Percentiles rank a stretch among this genome's conserved stretches.
Evolutionary conservation across 2,329 filamentous ascomycete genomes (phyloP).

Genomic region (Onygena corvina): DNA sequence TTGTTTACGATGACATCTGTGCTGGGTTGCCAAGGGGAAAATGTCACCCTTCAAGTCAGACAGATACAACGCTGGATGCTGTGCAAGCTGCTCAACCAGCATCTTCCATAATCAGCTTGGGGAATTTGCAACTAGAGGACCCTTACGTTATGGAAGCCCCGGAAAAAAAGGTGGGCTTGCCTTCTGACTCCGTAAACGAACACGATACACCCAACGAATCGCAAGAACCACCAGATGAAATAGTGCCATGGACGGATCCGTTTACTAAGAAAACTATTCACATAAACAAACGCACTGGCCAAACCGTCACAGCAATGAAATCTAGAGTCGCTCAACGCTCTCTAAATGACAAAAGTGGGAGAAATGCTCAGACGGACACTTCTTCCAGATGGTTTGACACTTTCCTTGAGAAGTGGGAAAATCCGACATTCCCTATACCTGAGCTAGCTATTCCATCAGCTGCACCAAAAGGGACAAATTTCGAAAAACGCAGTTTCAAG

Average conservation of each 20-base stretch:
- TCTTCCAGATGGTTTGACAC: constrained; percentile 46
- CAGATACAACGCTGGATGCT: not conserved
- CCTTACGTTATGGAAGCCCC: not conserved
- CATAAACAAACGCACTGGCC: constrained; percentile 28
- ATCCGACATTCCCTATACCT: constrained; percentile 56
- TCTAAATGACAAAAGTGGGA: too few species aligned
- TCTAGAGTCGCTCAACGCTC: not conserved
- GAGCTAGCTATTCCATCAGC: constrained; percentile 33
- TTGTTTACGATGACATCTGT: constrained; percentile 16
- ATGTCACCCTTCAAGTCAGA: not conserved
- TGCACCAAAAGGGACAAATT: not conserved
- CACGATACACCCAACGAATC: not conserved
- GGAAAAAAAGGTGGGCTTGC: not conserved
- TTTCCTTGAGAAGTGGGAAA: constrained; percentile 57
- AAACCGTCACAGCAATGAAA: constrained; percentile 19
- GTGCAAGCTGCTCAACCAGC: not conserved
- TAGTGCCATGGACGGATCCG: constrained; percentile 49
- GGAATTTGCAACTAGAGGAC: too few species aligned
- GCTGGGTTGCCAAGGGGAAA: constrained; percentile 15
- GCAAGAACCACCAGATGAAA: constrained; percentile 19
- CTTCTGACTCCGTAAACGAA: not conserved
- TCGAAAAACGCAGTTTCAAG: not conserved
- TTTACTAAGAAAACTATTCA: constrained; percentile 33
- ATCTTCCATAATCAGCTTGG: not conserved
- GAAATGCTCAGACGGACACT: not conserved